Evolutionary conservation across 345 rosid species (phyloP).

Genomic region (Kandelia obovata): DNA sequence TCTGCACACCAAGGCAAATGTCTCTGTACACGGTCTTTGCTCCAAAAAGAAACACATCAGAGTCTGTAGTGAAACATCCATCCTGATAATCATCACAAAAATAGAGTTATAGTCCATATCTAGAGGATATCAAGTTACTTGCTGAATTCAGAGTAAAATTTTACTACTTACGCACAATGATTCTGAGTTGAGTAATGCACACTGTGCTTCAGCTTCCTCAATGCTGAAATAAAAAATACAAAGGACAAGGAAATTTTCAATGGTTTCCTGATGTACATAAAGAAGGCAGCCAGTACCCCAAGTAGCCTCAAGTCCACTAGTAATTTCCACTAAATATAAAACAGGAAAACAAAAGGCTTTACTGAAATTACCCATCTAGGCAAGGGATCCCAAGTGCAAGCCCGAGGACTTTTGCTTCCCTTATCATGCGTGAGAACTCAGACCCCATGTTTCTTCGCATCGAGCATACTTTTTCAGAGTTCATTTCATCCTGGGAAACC

Average conservation of each 20-base stretch:
- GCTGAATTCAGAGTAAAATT: constrained; percentile 7
- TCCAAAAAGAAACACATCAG: constrained; percentile 91
- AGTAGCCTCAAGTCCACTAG: background rate
- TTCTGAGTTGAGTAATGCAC: constrained; percentile 75
- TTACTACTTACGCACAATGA: constrained; percentile 69
- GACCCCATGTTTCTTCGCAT: constrained; percentile 87
- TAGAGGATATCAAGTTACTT: constrained; percentile 3
- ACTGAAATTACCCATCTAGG: constrained; percentile 69
- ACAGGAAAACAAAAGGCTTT: background rate
- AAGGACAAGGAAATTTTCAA: constrained; percentile 1
- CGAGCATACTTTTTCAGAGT: constrained; percentile 45
- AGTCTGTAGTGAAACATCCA: constrained; percentile 91
- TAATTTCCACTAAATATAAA: background rate
- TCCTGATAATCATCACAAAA: constrained; percentile 49
- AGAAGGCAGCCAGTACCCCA: background rate
- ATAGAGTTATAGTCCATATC: background rate
- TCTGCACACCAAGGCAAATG: constrained; percentile 68
- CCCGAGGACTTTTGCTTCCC: constrained; percentile 77
- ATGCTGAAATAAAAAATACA: constrained; percentile 40
- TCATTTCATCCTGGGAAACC: constrained; percentile 46
- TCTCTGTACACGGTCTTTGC: constrained; percentile 90
- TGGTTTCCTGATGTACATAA: background rate
- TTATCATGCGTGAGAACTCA: constrained; percentile 80
- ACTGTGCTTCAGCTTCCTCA: constrained; percentile 97
- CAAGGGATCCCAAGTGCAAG: constrained; percentile 80